Evolutionary conservation across 2,329 filamentous ascomycete genomes (phyloP), one percentile per base, ranked within the genome.

Genomic region (Magnaporthales sp.): DNA sequence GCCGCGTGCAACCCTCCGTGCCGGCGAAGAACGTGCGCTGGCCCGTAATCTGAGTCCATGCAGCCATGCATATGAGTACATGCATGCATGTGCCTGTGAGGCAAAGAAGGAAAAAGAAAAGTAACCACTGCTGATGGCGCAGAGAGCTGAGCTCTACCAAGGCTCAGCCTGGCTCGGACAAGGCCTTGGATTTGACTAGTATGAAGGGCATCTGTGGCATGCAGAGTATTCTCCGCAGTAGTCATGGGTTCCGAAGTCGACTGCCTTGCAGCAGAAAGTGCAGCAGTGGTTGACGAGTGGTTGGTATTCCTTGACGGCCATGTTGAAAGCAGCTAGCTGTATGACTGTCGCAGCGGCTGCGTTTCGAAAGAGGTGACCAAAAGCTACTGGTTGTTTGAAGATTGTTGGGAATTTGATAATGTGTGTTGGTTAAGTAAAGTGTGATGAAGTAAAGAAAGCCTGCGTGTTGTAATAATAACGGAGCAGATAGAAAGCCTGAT

Each of bases 201-300:
- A 78, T 68, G 78, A 75, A 66, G 76, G 75, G 74, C 78, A 82
- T 66, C 73, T 75, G 62, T 80, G 79, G 72, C 81, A 84, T 71
- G 80, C 73, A 62, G 74, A 74, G 69, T 72, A 73, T 66, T 74
- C 78, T 9, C 76, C 76, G 73, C 81, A 84, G 72, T 79, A 80
- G 70, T 84, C 81, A 71, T 84, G 82, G 63, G 80, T 79, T 68
- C 81, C 81, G 66, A 80, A 80, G 71, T 83, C 80, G 66, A 79
- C 77, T 38, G 79, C 79, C 71, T 80, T 81, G 77, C 82, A 84
- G 75, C 82, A 84, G 70, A 79, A 82, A 29, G 78, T 78, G 77
- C 82, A 84, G 80, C 82, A 84, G 70, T 78, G 72, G 75, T 81
- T 77, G 75, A 83, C 78, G 67, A 82, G 80, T 67, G 77, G 77